Percentiles rank a stretch among this genome's conserved stretches.
phyloP scores from a whole-genome alignment of 2,329 filamentous ascomycete species.

The Teratosphaeria pseudoeucalypti region DNA sequence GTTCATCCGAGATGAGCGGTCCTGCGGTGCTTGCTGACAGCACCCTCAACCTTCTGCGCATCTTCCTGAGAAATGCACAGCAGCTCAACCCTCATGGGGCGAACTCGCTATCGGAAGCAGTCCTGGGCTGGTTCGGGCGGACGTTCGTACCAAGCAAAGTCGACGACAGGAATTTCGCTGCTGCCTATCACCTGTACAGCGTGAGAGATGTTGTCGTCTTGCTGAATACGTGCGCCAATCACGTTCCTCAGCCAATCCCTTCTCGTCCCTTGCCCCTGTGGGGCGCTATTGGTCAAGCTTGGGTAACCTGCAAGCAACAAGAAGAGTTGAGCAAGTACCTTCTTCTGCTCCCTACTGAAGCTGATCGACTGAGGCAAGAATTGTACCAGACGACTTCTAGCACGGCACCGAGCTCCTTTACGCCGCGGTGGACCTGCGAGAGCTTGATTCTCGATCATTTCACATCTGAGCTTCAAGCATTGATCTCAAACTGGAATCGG shows the following conservation, averaged over 20 bases:
- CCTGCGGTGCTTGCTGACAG: constrained; percentile 72
- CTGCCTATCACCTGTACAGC: constrained; percentile 51
- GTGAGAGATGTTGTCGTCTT: constrained; percentile 58
- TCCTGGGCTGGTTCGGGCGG: constrained; percentile 71
- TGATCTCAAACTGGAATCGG: constrained; percentile 7
- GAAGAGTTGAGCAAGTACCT: constrained; percentile 39
- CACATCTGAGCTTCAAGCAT: constrained; percentile 11
- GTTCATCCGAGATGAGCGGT: constrained; percentile 69
- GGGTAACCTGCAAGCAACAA: constrained; percentile 31
- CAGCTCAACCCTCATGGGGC: constrained; percentile 58
- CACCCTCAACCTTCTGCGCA: constrained; percentile 61
- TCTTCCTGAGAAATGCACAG: constrained; percentile 56
- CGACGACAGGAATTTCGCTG: constrained; percentile 56
- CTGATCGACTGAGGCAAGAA: constrained; percentile 1
- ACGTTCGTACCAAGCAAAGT: constrained; percentile 63
- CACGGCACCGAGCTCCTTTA: not conserved
- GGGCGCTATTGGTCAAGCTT: constrained; percentile 34
- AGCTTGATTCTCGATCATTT: constrained; percentile 14
- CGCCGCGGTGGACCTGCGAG: constrained; percentile 8
- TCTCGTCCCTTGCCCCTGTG: constrained; percentile 26
- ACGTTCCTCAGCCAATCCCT: constrained; percentile 20
- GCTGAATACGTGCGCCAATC: constrained; percentile 59
- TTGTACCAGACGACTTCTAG: not conserved
- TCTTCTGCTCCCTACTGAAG: constrained; percentile 26
- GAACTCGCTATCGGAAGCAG: constrained; percentile 56